Base-by-base conservation (phyloP, 2,329 filamentous ascomycete genomes). In the Dothistroma pini region DNA sequence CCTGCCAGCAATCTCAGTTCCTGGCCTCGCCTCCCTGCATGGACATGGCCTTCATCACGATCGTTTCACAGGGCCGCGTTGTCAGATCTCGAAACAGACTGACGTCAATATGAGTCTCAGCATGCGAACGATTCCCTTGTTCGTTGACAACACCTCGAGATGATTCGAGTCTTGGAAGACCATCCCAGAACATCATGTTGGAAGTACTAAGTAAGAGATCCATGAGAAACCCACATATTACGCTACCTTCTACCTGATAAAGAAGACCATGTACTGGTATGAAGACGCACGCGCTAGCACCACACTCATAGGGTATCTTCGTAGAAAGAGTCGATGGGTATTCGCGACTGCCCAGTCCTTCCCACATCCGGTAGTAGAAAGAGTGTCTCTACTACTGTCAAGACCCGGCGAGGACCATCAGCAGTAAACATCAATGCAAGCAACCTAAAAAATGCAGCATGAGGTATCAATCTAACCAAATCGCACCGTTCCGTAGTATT, bases 381-480 rank as follows among this genome's bases (percentile, higher is more conserved):
- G 35, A 12, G 35, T 38, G 11, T 16, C 35, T 38, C 16, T 38
- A 9, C 4, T 38, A 38, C 35, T 38, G 35, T 38, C 35, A 38
- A 38, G 16, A 38, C 16, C 35, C 35, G 35, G 11, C 3, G n/a
- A 44, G 16, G 48, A 51, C 54, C 48, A 63, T 59, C 49, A 54
- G 41, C 56, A 59, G 49, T 38, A 50, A 50, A 47, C 32, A 48
- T 29, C 29, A 59, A n/a, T 29, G 53, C 35, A 58, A 62, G 29
- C 44, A 54, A 63, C 47, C 58, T 56, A 57, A 52, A 49, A 38
- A 62, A 59, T 51, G 57, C 54, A 57, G 47, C 59, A 61, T 52
- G 59, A 62, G 59, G 62, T 62, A 64, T 59, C 63, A 60, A 60
- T 57, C 56, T 60, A 53, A 63, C 44, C 57, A 59, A 60, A 59